Conservation (phyloP, 2,329 filamentous ascomycete species). For the Didymella keratinophila region DNA sequence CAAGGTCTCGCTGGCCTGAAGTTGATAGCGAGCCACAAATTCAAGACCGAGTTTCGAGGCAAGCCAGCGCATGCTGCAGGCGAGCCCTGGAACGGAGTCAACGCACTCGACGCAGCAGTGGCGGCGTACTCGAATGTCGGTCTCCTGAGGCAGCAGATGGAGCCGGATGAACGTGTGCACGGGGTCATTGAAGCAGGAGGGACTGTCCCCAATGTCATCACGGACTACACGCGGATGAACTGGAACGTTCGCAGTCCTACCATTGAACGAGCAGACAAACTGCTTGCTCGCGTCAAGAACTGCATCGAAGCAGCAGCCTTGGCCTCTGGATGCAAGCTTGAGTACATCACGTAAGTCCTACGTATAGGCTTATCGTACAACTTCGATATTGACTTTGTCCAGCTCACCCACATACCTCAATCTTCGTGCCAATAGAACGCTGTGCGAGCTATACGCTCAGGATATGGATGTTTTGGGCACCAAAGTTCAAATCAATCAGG, state of each 20-base stretch:
- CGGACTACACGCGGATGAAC: slow-evolving; percentile 51
- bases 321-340: slow-evolving; percentile 35
- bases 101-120: slow-evolving; percentile 52
- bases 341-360: slow-evolving; percentile 48
- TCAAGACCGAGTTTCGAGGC: slow-evolving; percentile 37
- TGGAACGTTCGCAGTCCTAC: slow-evolving; percentile 53
- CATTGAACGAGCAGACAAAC: slow-evolving; percentile 30
- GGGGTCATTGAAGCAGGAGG: slow-evolving; percentile 24
- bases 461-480: slow-evolving; percentile 55
- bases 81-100: slow-evolving; percentile 51
- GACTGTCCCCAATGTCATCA: slow-evolving; percentile 27
- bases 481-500: slow-evolving; percentile 49
- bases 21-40: slow-evolving; percentile 27
- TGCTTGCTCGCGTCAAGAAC: slow-evolving; percentile 43
- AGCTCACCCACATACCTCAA: slow-evolving; percentile 55
- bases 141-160: slow-evolving; percentile 31
- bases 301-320: slow-evolving; percentile 40
- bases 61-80: slow-evolving; percentile 51
- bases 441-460: slow-evolving; percentile 55
- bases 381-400: neutral
- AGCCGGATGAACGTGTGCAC: slow-evolving; percentile 27
- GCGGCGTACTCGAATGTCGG: slow-evolving; percentile 47
- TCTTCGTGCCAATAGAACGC: slow-evolving; percentile 55
- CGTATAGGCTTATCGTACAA: neutral
- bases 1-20: slow-evolving; percentile 25